phyloP scores from a whole-genome alignment of 2,329 filamentous ascomycete genomes.

The Periconia macrospinosa region DNA sequence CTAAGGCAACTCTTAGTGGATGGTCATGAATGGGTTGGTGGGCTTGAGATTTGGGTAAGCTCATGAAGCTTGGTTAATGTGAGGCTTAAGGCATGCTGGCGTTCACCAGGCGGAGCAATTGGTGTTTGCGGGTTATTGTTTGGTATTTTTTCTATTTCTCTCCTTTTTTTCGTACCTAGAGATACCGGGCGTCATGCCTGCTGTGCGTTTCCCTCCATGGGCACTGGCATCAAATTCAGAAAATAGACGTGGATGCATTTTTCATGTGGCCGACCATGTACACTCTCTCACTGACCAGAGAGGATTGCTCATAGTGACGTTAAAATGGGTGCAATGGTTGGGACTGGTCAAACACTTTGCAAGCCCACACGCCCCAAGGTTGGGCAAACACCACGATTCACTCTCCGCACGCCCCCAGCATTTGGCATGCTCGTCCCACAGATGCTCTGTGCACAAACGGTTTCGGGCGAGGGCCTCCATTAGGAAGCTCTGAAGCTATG shows the following conservation, averaged over 20 bases:
- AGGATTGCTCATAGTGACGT: too few species aligned
- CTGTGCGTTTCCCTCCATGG: too few species aligned
- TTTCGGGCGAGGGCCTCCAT: slow-evolving; percentile 16
- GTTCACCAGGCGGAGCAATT: slow-evolving; percentile 25
- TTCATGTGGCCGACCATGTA: too few species aligned
- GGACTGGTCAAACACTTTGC: neutral
- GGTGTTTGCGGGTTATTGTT: slow-evolving; percentile 15
- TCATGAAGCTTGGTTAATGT: too few species aligned
- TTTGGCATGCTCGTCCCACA: neutral
- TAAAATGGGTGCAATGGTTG: too few species aligned
- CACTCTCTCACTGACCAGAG: too few species aligned
- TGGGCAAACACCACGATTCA: neutral
- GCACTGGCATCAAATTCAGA: neutral
- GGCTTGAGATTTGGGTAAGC: too few species aligned
- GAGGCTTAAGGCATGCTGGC: slow-evolving; percentile 19
- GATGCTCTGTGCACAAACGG: neutral
- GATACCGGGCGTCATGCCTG: neutral
- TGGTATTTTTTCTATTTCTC: neutral
- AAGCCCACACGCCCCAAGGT: neutral
- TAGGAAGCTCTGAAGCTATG: slow-evolving; percentile 41
- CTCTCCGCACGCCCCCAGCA: neutral
- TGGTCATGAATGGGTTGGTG: slow-evolving; percentile 4
- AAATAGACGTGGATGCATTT: neutral
- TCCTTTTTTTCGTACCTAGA: neutral
- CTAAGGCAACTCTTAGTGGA: slow-evolving; percentile 4